These are phyloP conservation scores for Chlorociboria aeruginascens DNA, from an alignment of 495 filamentous ascomycete genomes.

Conservation along the genomic window DNA sequence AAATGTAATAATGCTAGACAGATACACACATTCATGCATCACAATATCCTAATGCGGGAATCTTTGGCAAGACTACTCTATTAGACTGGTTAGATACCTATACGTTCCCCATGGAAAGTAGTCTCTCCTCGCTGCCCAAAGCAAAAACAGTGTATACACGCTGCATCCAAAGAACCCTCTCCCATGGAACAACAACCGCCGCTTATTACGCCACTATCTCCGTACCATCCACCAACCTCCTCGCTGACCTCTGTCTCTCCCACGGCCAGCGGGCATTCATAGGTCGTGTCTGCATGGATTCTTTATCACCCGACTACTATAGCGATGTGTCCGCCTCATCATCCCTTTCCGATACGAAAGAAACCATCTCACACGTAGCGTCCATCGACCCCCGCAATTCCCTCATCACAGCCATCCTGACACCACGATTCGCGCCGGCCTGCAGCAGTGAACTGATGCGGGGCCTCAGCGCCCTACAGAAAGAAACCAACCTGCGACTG, in stretches of 20 bases:
- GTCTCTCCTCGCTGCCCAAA: constrained; percentile 41
- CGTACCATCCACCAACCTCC: constrained; percentile 71
- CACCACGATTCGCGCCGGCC: constrained; percentile 77
- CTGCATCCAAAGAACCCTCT: constrained; percentile 65
- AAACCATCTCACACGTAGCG: constrained; percentile 54
- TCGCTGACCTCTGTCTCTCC: constrained; percentile 64
- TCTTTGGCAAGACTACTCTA: constrained; percentile 83
- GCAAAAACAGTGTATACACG: constrained; percentile 54
- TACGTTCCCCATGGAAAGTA: constrained; percentile 87
- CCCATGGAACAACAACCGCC: constrained; percentile 82
- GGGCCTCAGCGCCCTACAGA: constrained; percentile 50
- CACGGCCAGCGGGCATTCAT: constrained; percentile 82
- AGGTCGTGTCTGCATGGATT: constrained; percentile 87
- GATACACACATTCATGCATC: constrained; percentile 93
- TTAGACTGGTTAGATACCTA: constrained; percentile 87
- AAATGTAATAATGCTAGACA: constrained; percentile 21
- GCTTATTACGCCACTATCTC: constrained; percentile 87
- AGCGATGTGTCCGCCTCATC: constrained; percentile 48
- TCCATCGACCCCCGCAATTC: constrained; percentile 46
- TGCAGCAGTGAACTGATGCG: constrained; percentile 51
- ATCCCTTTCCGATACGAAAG: constrained; percentile 43
- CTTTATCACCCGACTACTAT: constrained; percentile 61
- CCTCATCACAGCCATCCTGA: constrained; percentile 69
- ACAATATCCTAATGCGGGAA: constrained; percentile 84
- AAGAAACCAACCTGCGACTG: constrained; percentile 46